Evolutionary conservation across 2,329 filamentous ascomycete species (phyloP).

Genomic region (Pestalotiopsis sp.): DNA sequence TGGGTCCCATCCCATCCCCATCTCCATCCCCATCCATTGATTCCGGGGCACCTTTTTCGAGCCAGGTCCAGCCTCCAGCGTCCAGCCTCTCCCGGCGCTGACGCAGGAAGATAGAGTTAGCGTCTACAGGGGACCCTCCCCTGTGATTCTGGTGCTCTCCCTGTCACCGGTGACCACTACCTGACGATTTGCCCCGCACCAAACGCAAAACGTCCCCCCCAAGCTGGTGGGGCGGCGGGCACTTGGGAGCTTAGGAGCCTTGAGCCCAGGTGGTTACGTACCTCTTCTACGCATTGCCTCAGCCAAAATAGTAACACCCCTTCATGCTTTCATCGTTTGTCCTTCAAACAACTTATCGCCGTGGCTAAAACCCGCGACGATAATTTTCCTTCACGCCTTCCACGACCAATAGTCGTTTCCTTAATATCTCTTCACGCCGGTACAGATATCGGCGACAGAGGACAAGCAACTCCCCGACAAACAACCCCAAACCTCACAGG

Average conservation of each 20-base stretch:
- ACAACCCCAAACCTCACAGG: not conserved
- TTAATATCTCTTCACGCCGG: not conserved
- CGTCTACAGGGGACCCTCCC: not conserved
- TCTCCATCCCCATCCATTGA: not conserved
- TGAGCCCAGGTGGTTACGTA: slow-evolving; percentile 1
- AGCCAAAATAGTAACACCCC: not conserved
- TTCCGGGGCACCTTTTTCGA: not conserved
- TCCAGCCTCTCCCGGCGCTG: not conserved
- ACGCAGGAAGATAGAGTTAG: not conserved
- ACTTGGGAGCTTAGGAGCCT: not conserved
- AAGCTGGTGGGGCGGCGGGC: not conserved
- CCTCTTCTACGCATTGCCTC: not conserved
- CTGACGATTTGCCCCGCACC: not conserved
- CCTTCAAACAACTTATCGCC: not conserved
- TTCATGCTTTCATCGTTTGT: not conserved
- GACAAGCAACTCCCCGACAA: not conserved
- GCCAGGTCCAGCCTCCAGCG: not conserved
- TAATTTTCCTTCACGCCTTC: not conserved
- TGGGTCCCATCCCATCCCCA: too few relatives aligned
- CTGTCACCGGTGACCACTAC: not conserved
- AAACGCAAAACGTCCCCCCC: not conserved
- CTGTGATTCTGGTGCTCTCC: not conserved
- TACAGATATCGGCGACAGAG: not conserved
- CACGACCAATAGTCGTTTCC: not conserved
- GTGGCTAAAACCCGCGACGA: not conserved